phyloP scores from a whole-genome alignment of 176 grass and related monocot genomes.

The Phoenix dactylifera region DNA sequence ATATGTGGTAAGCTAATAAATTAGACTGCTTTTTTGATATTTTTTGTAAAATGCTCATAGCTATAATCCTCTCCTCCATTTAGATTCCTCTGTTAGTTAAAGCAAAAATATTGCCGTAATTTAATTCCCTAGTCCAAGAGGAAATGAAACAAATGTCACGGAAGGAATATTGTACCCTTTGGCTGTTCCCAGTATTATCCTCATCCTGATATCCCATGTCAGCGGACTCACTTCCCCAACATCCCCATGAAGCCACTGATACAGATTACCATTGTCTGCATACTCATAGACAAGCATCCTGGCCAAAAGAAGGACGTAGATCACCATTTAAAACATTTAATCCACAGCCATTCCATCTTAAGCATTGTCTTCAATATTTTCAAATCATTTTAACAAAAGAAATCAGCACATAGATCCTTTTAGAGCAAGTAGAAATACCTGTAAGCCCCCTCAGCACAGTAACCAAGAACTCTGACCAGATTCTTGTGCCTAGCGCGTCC shows the following conservation, averaged over 20 bases:
- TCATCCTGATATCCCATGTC: slow-evolving; percentile 85
- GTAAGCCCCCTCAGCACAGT: slow-evolving; percentile 73
- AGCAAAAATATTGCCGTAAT: too few relatives aligned
- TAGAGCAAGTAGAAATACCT: slow-evolving; percentile 30
- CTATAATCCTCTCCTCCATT: too few relatives aligned
- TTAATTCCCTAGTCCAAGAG: too few relatives aligned
- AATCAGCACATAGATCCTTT: too few relatives aligned
- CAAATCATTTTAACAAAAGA: too few relatives aligned
- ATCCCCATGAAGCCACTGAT: slow-evolving; percentile 73
- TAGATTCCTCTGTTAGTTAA: too few relatives aligned
- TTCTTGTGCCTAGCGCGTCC: slow-evolving; percentile 95
- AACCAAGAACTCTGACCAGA: slow-evolving; percentile 79
- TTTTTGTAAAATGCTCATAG: too few relatives aligned
- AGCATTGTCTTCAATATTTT: not conserved
- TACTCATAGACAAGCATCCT: slow-evolving; percentile 95
- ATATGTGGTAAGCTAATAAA: too few relatives aligned
- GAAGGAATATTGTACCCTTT: slow-evolving; percentile 43
- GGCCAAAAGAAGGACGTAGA: not conserved
- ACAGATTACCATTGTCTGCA: slow-evolving; percentile 76
- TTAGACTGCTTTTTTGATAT: too few relatives aligned
- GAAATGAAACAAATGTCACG: too few relatives aligned
- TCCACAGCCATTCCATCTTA: not conserved
- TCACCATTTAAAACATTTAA: too few relatives aligned
- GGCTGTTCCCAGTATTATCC: slow-evolving; percentile 84
- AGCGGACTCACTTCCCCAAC: slow-evolving; percentile 48